phyloP scores from a whole-genome alignment of 2,329 filamentous ascomycete species.

The Arachnopeziza araneosa region DNA sequence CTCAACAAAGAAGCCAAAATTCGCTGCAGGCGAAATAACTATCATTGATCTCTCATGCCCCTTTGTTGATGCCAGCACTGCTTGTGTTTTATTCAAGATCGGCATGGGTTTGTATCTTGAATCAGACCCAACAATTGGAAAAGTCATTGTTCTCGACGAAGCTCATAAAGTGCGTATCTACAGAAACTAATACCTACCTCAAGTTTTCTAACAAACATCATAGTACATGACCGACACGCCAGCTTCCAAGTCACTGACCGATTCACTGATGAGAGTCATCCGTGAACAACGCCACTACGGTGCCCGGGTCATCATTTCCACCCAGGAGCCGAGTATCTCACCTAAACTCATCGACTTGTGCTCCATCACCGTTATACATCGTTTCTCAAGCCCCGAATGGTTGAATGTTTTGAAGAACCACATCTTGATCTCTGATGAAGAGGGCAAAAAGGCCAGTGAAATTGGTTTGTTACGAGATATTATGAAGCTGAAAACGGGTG shows the following conservation, averaged over 20 bases:
- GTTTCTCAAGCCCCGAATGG: conserved; percentile 65
- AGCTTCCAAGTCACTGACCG: conserved; percentile 53
- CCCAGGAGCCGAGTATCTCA: conserved; percentile 70
- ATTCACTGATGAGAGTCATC: conserved; percentile 56
- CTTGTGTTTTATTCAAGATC: conserved; percentile 69
- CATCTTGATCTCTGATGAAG: conserved; percentile 40
- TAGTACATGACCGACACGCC: conserved; percentile 54
- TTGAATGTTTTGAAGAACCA: conserved; percentile 33
- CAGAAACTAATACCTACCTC: not conserved
- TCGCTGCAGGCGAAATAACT: conserved; percentile 32
- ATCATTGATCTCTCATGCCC: conserved; percentile 71
- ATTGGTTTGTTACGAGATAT: conserved; percentile 37
- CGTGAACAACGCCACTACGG: conserved; percentile 66
- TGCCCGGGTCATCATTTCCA: conserved; percentile 64
- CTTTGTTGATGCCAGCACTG: conserved; percentile 59
- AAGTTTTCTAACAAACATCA: not conserved
- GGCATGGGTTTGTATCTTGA: conserved; percentile 62
- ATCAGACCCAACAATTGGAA: conserved; percentile 39
- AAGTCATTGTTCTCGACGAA: conserved; percentile 69
- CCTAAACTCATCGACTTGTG: conserved; percentile 65
- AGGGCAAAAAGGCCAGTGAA: conserved; percentile 14
- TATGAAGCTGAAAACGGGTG: conserved; percentile 41
- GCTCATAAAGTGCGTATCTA: conserved; percentile 58
- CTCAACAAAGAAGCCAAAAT: conserved; percentile 46
- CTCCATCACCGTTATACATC: conserved; percentile 63